phyloP scores from a whole-genome alignment of 129 eudicot genomes.

The Cynara cardunculus region DNA sequence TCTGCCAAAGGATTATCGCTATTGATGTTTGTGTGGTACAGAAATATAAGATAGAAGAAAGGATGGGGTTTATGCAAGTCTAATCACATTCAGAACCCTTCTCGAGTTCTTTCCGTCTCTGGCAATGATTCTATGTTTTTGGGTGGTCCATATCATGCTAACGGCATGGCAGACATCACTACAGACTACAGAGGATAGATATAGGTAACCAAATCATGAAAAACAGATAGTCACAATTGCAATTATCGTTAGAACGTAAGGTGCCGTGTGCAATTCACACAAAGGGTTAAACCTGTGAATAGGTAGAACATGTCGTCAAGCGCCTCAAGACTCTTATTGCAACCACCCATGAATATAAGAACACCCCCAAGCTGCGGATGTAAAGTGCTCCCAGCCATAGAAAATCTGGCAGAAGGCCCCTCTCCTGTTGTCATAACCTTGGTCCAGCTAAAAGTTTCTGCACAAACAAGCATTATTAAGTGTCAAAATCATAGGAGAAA shows the following conservation, averaged over 20 bases:
- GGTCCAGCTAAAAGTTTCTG: slow-evolving; percentile 77
- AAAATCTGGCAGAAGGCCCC: slow-evolving; percentile 97
- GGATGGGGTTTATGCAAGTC: neutral
- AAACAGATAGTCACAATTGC: neutral
- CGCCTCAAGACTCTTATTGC: slow-evolving; percentile 92
- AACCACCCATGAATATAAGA: slow-evolving; percentile 84
- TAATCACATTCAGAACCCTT: neutral
- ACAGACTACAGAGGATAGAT: neutral
- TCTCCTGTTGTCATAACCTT: slow-evolving; percentile 58
- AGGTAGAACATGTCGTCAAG: slow-evolving; percentile 86
- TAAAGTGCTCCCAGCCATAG: slow-evolving; percentile 91
- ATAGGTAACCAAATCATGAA: neutral
- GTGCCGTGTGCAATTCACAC: neutral
- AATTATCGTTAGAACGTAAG: neutral
- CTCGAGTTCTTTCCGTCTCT: neutral
- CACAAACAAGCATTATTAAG: slow-evolving; percentile 16
- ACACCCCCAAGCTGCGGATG: slow-evolving; percentile 79
- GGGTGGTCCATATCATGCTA: neutral
- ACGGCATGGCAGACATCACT: neutral
- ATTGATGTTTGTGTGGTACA: neutral
- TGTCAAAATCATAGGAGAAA: neutral
- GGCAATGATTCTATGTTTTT: neutral
- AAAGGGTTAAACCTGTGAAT: slow-evolving; percentile 58
- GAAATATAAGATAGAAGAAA: neutral
- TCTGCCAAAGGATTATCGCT: neutral